Evolutionary conservation across 805 yeast species (phyloP), one percentile per base, ranked within the genome.

Genomic region (Starmerella apis): DNA sequence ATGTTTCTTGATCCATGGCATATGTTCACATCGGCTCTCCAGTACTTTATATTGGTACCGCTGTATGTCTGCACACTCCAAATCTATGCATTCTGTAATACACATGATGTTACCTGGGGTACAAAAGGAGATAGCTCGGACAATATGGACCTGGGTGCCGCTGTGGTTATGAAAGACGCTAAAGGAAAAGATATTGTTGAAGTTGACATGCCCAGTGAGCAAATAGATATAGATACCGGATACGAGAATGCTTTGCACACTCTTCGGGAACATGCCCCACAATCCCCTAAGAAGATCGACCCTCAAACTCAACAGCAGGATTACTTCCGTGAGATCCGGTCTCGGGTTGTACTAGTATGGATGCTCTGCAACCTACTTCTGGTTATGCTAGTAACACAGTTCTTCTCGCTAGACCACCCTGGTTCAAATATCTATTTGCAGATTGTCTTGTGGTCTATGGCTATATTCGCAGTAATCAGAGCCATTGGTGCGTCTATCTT

Each of bases 91-190:
- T 87, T 90, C 68, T 90, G 98, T 71, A 90, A 90, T 65, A 90
- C 96, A 2, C 97, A 90, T 68, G 98, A 90, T 71, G 95, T 92
- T 46, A 84, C 96, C 0, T 90, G 98, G 98, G 98, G 98, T 68
- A 90, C 98, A 2, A 90, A 90, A 65, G 98, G 98, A 58, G 96
- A 88, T 53, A 83, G 81, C 56, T 77, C 76, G 53, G 82, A 79
- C 42, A 76, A 78, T 18, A 77, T 78, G 56, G 82, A 77, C 53
- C 71, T 81, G 32, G 88, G 94, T 43, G 81, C 84, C 41, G 94
- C 94, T 45, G 83, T 84, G 27, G 83, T 85, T 54, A 81, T 83
- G 62, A 81, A 81, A 53, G 92, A 83, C 48, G 76, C 82, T 51
- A 51, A 54, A 24, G 95, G 95, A 47, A 82, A 80, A 54, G 88